Percentiles rank a stretch among this genome's conserved stretches.
Conservation (phyloP, 176 grass and related monocot genomes). For the Elaeis guineensis region DNA sequence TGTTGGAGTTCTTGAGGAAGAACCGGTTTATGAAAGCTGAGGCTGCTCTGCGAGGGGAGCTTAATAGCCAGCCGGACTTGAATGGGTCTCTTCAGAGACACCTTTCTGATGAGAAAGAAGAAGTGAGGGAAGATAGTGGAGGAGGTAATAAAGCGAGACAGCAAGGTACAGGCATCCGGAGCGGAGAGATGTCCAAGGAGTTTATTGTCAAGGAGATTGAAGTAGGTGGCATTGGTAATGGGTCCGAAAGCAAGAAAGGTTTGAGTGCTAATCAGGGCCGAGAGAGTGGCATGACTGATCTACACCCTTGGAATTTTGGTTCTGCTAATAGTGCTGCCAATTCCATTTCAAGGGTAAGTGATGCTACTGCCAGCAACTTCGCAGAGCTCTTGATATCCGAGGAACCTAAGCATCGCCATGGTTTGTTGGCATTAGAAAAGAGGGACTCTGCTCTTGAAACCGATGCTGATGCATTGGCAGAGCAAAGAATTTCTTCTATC, state of each 20-base stretch:
- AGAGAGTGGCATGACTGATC: constrained; percentile 8
- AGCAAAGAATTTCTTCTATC: not conserved
- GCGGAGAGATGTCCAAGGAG: constrained; percentile 1
- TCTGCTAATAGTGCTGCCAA: not conserved
- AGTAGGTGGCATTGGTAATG: constrained; percentile 14
- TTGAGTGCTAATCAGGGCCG: not conserved
- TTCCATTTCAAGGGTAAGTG: not conserved
- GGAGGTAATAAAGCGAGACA: not conserved
- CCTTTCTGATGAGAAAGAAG: constrained; percentile 4
- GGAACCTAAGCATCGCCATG: constrained; percentile 9
- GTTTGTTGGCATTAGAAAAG: constrained; percentile 1
- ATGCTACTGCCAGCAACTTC: not conserved
- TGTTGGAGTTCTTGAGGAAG: constrained; percentile 81
- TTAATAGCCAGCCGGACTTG: constrained; percentile 34
- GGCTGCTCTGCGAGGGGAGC: constrained; percentile 74
- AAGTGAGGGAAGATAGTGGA: not conserved
- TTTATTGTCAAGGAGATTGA: constrained; percentile 23
- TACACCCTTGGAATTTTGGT: constrained; percentile 4
- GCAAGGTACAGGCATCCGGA: not conserved
- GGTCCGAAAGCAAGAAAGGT: constrained; percentile 7
- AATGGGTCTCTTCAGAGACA: constrained; percentile 20
- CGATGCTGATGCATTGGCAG: not conserved
- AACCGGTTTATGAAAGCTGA: constrained; percentile 82
- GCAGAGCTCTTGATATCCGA: not conserved
- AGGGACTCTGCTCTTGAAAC: constrained; percentile 8